A percentile compares a stretch with the other conserved stretches of the same genome.
Evolutionary conservation across 371 early-diverging fungal species (phyloP).

Genomic region (Rhizopus stolonifer): DNA sequence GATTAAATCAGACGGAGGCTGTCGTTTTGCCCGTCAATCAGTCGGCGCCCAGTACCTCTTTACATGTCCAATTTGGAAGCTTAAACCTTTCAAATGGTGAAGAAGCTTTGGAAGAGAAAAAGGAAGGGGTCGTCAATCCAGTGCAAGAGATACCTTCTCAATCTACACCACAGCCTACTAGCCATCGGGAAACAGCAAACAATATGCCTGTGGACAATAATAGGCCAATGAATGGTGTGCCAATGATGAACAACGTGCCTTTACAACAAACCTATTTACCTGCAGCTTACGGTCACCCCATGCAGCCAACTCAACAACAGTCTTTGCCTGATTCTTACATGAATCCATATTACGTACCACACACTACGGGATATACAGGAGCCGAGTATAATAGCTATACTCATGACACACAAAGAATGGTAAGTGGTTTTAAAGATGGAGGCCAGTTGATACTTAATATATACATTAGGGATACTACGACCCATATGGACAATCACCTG

Average conservation of each 20-base stretch:
- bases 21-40: constrained; percentile 25
- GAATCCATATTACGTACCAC: constrained; percentile 46
- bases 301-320: constrained; percentile 19
- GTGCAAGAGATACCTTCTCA: neutral
- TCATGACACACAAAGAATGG: constrained; percentile 42
- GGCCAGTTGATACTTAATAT: neutral
- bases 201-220: too few species aligned
- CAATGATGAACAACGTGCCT: neutral
- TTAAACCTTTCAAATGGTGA: constrained; percentile 16
- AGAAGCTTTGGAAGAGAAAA: constrained; percentile 3
- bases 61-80: constrained; percentile 31
- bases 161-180: constrained; percentile 1
- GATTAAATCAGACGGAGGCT: constrained; percentile 24
- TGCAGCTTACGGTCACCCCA: neutral
- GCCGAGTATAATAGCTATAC: constrained; percentile 48
- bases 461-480: constrained; percentile 22
- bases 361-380: constrained; percentile 60
- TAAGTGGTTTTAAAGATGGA: constrained; percentile 1
- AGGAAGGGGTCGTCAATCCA: neutral
- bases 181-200: neutral
- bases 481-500: constrained; percentile 21
- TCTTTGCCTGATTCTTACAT: constrained; percentile 36
- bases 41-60: neutral
- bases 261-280: constrained; percentile 3
- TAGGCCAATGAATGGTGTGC: too few species aligned